Evolutionary conservation across 2,329 filamentous ascomycete genomes (phyloP).

Genomic region (Curvularia hawaiiensis): DNA sequence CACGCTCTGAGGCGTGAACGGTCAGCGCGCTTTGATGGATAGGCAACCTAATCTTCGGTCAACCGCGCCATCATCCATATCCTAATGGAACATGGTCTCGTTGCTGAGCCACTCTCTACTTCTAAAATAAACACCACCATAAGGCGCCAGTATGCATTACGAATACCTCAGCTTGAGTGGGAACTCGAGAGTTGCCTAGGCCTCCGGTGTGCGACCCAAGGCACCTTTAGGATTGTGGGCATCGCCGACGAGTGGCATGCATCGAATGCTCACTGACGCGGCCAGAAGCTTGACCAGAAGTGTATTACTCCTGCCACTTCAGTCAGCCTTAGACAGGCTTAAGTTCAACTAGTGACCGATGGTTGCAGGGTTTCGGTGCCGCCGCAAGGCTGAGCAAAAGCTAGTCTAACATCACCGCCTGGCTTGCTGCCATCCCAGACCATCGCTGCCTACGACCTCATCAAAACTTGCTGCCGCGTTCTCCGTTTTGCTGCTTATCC

Average conservation of each 20-base stretch:
- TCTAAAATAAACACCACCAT: neutral
- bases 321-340: conserved; percentile 41
- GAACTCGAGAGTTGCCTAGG: conserved; percentile 9
- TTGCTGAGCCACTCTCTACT: neutral
- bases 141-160: neutral
- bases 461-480: neutral
- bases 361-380: conserved; percentile 32
- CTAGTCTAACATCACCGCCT: conserved; percentile 12
- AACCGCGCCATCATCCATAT: conserved; percentile 1
- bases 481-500: conserved; percentile 2
- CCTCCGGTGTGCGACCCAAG: conserved; percentile 17
- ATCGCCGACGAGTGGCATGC: conserved; percentile 18
- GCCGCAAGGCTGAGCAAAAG: conserved; percentile 29
- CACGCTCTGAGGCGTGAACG: conserved; percentile 6
- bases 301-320: conserved; percentile 23
- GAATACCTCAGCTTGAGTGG: conserved; percentile 5
- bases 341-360: conserved; percentile 31
- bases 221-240: conserved; percentile 14
- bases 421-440: conserved; percentile 18
- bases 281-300: conserved; percentile 23
- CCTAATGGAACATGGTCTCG: neutral
- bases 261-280: conserved; percentile 14
- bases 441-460: conserved; percentile 16
- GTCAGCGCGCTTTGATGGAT: conserved; percentile 6
- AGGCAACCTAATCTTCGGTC: neutral